Evolutionary conservation across 305 asterid genomes (phyloP), one percentile per base, ranked within the genome.

Genomic region (Fraxinus greggii): DNA sequence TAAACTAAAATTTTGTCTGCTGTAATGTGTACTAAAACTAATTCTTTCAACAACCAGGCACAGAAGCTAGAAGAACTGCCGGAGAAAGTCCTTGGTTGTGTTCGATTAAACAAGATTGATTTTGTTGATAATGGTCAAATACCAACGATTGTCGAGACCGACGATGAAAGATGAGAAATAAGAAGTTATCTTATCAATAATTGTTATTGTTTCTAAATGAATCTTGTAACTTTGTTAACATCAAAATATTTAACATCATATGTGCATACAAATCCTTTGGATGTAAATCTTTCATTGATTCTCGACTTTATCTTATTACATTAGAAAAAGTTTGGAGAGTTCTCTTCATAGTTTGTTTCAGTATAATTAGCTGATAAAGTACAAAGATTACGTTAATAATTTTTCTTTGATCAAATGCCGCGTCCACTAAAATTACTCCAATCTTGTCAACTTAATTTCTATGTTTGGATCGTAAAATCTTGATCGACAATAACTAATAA

Each of bases 51-150:
- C 35, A 77, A 85, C 90, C 90, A 95, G 98, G 99, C 99, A 72
- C 99, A 93, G 82, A 97, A 97, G 79, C 91, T 92, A 2, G 99
- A 97, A 83, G 98, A 97, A 78, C 87, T 97, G 61, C 99, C 99
- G 0, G 99, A 97, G 88, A 89, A 85, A 84, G 87, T 97, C 48
- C 90, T 97, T 9, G 91, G 96, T 83, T 92, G 98, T 80, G 82
- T 87, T 80, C 89, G 99, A 77, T 17, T 97, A 86, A 97, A 94
- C 93, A 94, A 92, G 92, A 90, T 97, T 42, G 97, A 97, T 85
- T 97, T 94, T 80, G 95, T 91, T 42, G 94, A 94, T 88, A 90
- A 81, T 54, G 99, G 98, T 15, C 97, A 94, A 82, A 93, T 94
- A 88, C 98, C 98, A 7, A 90, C 91, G 0, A 85, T 97, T 5